Base-by-base conservation (phyloP, 768 basidiomycete species). In the Candolleomyces eurysporus region DNA sequence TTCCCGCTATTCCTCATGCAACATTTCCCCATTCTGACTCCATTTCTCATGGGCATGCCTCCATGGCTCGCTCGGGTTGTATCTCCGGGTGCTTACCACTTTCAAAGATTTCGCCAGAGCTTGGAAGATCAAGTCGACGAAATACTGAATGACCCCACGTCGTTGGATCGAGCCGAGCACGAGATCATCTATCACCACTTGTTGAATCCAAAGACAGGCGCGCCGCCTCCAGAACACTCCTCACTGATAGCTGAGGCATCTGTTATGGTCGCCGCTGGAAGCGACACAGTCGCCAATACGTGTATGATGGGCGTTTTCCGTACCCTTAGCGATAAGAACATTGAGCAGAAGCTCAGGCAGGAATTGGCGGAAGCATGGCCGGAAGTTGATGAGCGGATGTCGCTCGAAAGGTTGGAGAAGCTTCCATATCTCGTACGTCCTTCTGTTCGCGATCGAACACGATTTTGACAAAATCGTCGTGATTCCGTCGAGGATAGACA, bases 361-460 rank as follows among this genome's bases (percentile, higher is more conserved):
- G 77, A 76, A 57, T 64, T 82, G 31, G 61, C 67, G 26, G 69
- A 68, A 11, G 78, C 73, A 2, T 82, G 81, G 79, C 77, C 81
- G 4, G 76, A 79, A 17, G 68, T 69, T 22, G 71, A 78, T 7
- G 32, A 57, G n/a, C 59, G 56, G 4, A 64, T 75, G 6, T 62
- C 66, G 3, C 72, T 71, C 31, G 79, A 79, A 60, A 70, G 60
- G 3, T 65, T 82, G 48, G 80, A 83, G 64, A 79, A 76, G 62
- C 48, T 83, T 39, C 78, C 81, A 16, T 83, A 80, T 64, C 70
- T 82, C n/a, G 80, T 82, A 59, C 63, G 78, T 65, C 2, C 19
- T 36, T 8, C 11, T 36, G 3, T 36, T 36, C 11, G 6, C 36
- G 6, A 36, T 36, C 21, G 10, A 21, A 32, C 21, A 16, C 13